Evolutionary conservation across 176 grass and related monocot genomes (phyloP).

Genomic region (Poa pratensis): DNA sequence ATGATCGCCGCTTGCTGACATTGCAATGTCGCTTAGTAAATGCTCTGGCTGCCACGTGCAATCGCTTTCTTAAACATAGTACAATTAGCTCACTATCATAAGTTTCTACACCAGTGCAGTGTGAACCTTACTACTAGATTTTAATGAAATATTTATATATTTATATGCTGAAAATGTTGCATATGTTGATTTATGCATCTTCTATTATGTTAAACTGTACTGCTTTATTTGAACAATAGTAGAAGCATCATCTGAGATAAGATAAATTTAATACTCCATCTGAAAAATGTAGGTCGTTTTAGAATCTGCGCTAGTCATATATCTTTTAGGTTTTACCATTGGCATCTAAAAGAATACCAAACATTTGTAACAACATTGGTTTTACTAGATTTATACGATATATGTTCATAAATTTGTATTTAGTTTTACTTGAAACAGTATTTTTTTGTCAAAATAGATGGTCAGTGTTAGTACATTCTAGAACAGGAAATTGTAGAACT

Average conservation of each 20-base stretch:
- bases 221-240: constrained; percentile 1
- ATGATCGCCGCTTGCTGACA: constrained; percentile 32
- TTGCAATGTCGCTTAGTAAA: constrained; percentile 46
- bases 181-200: not conserved
- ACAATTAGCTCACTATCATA: not conserved
- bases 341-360: not conserved
- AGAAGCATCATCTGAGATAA: constrained; percentile 15
- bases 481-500: not conserved
- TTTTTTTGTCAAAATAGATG: not conserved
- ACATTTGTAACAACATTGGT: constrained; percentile 1
- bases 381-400: not conserved
- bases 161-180: not conserved
- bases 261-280: not conserved
- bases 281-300: constrained; percentile 5
- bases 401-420: not conserved
- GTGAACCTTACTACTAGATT: not conserved
- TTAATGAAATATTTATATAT: constrained; percentile 8
- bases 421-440: not conserved
- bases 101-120: constrained; percentile 18
- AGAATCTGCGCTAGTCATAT: not conserved
- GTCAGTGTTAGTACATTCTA: constrained; percentile 17
- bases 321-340: constrained; percentile 11
- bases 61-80: constrained; percentile 13
- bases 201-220: not conserved
- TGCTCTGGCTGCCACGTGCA: not conserved